Evolutionary conservation across 2,329 filamentous ascomycete species (phyloP).

Genomic region (Arthroderma uncinatum): DNA sequence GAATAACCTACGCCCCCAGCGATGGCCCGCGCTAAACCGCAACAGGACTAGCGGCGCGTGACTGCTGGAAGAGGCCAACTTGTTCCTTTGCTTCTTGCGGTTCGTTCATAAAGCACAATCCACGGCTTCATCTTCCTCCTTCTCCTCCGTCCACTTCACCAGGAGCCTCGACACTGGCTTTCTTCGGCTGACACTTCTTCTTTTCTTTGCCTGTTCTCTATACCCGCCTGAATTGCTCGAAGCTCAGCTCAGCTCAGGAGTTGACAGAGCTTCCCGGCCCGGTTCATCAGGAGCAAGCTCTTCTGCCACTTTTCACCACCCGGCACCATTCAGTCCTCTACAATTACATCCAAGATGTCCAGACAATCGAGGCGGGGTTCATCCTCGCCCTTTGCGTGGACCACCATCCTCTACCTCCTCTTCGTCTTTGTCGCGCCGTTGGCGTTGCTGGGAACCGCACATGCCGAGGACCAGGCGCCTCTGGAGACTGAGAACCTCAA

Average conservation of each 20-base stretch:
- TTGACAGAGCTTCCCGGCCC: neutral
- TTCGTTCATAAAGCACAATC: neutral
- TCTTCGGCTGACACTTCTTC: conserved; percentile 9
- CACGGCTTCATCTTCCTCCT: conserved; percentile 12
- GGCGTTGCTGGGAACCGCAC: conserved; percentile 65
- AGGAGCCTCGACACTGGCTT: neutral
- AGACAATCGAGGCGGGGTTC: conserved; percentile 46
- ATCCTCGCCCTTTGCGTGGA: conserved; percentile 71
- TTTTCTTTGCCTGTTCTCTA: conserved; percentile 9
- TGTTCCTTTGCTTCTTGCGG: conserved; percentile 20
- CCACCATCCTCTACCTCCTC: conserved; percentile 80
- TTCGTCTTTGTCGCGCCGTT: conserved; percentile 77
- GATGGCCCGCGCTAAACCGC: conserved; percentile 7
- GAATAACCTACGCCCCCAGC: conserved; percentile 26
- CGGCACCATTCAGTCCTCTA: conserved; percentile 1
- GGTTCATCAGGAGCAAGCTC: neutral
- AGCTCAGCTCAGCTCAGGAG: conserved; percentile 5
- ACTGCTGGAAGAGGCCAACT: conserved; percentile 33
- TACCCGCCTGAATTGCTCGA: conserved; percentile 5
- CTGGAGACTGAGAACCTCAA: conserved; percentile 60
- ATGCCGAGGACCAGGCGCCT: conserved; percentile 61
- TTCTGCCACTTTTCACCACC: neutral
- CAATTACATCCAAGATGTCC: conserved; percentile 39
- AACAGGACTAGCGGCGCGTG: conserved; percentile 9
- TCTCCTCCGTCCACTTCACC: conserved; percentile 9